Evolutionary conservation across 2,329 filamentous ascomycete species (phyloP), one percentile per base, ranked within the genome.

Genomic region (Ophiobolus disseminans): DNA sequence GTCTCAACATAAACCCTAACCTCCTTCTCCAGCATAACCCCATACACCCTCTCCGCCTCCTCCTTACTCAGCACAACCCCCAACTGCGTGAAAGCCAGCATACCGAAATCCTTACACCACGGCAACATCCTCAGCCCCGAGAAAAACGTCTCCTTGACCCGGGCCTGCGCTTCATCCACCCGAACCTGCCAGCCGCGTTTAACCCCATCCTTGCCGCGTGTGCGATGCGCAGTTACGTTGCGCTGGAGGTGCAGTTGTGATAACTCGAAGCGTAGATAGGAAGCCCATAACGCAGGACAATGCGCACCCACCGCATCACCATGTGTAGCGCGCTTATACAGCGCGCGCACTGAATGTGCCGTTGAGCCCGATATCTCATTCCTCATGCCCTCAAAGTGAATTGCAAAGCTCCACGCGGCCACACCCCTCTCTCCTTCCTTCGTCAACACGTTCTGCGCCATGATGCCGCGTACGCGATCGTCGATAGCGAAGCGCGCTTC

Each of bases 401-500:
- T 81, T 0, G 77, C 76, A 58, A 85, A 84, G 3, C 82, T 68
- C 64, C 81, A 82, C 0, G 76, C 74, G 0, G 78, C 74, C n/a
- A 85, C 57, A 2, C 68, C 73, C 17, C 73, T 66, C 2, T 57
- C 39, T 4, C 61, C 63, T 5, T 59, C 57, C 17, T 58, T 50
- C n/a, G 67, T 52, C 1, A 76, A 60, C 2, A 75, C 59, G 6
- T 62, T 68, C 20, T 75, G 69, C 16, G 80, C 73, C 9, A 92
- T 75, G 7, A 89, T 73, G 5, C 82, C 78, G n/a, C 89, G 85
- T 16, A 95, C 83, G 14, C 90, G 87, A 59, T 95, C 89, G 53
- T 91, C 83, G 44, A 94, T 81, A 19, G 86, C 82, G 34, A 90
- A 83, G 6, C 86, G 83, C 2, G 84, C 79, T 66, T 93, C 87